Percentiles rank a stretch among this genome's conserved stretches.
phyloP scores from a whole-genome alignment of 306 rosid genomes.

The Albizia julibrissin region DNA sequence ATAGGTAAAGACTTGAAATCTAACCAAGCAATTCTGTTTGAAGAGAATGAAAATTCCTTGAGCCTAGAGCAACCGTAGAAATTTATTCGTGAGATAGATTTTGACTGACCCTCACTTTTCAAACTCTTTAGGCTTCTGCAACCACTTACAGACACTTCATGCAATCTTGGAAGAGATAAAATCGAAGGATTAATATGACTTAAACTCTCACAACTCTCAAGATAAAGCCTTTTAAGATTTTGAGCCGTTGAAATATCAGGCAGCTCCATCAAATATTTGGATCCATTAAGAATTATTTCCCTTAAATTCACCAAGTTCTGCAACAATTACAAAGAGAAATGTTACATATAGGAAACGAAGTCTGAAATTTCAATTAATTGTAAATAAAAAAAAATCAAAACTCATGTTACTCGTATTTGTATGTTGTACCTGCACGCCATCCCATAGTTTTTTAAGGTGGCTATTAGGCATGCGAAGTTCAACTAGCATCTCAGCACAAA shows the following conservation, averaged over 20 bases:
- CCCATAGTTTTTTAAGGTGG: slow-evolving; percentile 21
- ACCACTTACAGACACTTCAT: background rate
- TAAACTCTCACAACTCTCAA: slow-evolving; percentile 10
- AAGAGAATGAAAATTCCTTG: background rate
- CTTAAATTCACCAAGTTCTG: slow-evolving; percentile 28
- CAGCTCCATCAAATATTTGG: background rate
- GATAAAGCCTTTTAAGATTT: background rate
- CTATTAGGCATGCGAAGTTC: background rate
- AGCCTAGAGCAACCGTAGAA: background rate
- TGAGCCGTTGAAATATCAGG: slow-evolving; percentile 9
- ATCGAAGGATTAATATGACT: background rate
- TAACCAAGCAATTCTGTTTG: background rate
- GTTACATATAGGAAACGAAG: background rate
- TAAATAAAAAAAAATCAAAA: too few relatives aligned
- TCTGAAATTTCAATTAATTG: background rate
- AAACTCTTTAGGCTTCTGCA: background rate
- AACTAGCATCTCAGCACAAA: slow-evolving; percentile 3
- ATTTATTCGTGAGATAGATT: background rate
- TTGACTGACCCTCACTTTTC: background rate
- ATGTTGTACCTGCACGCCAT: slow-evolving; percentile 8
- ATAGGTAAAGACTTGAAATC: fast-evolving
- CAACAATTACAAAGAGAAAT: background rate
- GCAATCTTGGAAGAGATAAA: background rate
- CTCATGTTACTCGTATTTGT: too few relatives aligned
- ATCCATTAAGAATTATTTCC: background rate